Percentiles rank a stretch among this genome's conserved stretches.
These are phyloP conservation scores for Trichoderma breve DNA, from an alignment of 2,329 filamentous ascomycete species.

Conservation along the genomic window DNA sequence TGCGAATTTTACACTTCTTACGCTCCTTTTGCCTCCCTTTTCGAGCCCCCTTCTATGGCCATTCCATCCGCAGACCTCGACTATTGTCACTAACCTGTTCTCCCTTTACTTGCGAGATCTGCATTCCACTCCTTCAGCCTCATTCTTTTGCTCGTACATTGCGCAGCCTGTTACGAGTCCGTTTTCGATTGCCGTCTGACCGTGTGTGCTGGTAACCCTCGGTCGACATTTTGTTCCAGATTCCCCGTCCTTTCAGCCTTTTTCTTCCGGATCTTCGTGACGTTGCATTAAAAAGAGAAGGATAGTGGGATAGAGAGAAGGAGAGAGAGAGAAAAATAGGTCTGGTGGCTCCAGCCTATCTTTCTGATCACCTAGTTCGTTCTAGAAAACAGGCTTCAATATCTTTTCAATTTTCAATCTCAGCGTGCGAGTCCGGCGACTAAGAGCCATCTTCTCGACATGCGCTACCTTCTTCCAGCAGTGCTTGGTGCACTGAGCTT, in stretches of 20 bases:
- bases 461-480: constrained; percentile 29
- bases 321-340: background rate
- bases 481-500: constrained; percentile 32
- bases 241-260: background rate
- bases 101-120: constrained; percentile 14
- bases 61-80: constrained; percentile 9
- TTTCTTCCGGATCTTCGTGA: background rate
- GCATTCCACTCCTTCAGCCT: constrained; percentile 13
- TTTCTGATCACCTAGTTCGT: background rate
- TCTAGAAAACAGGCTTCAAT: background rate
- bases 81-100: background rate
- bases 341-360: background rate
- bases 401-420: background rate
- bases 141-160: constrained; percentile 11
- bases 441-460: background rate
- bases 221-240: background rate
- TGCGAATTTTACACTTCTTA: constrained; percentile 1
- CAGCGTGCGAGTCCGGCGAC: background rate
- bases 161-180: background rate
- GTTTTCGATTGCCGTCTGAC: constrained; percentile 1
- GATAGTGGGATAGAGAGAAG: background rate
- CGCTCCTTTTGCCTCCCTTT: constrained; percentile 8
- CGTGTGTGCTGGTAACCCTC: constrained; percentile 13
- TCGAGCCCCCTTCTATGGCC: constrained; percentile 13
- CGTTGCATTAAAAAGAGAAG: background rate